Evolutionary conservation across 176 grass and related monocot genomes (phyloP).

Genomic region (Carex kokanica): DNA sequence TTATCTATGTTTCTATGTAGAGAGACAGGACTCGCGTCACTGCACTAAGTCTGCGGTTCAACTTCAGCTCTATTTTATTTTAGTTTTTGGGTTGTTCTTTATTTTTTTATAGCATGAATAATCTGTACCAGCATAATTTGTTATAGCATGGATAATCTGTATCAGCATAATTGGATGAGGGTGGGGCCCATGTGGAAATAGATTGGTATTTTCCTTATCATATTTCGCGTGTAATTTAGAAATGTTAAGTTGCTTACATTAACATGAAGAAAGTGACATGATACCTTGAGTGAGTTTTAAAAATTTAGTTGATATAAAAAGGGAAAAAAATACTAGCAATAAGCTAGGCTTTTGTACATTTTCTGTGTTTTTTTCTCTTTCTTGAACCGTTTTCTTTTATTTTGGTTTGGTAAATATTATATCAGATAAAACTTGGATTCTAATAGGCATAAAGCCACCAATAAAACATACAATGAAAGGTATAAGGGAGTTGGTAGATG

Average conservation of each 20-base stretch:
- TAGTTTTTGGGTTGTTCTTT: too few species aligned
- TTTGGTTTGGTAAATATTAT: not conserved
- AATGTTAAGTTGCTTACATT: not conserved
- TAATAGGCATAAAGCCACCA: not conserved
- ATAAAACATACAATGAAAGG: not conserved
- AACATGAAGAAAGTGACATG: not conserved
- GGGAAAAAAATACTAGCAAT: not conserved
- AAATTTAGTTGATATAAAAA: not conserved
- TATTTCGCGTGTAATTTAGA: not conserved
- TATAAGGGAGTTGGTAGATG: not conserved
- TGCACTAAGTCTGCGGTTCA: too few species aligned
- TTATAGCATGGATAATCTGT: too few species aligned
- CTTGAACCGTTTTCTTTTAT: not conserved
- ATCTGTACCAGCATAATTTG: too few species aligned
- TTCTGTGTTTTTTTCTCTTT: not conserved
- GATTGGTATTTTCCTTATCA: not conserved
- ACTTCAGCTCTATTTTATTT: too few species aligned
- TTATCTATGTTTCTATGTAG: too few species aligned
- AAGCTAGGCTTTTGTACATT: not conserved
- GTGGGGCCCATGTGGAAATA: not conserved
- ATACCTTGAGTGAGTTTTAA: not conserved
- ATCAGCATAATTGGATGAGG: not conserved
- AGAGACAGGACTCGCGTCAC: too few species aligned
- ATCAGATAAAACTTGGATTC: not conserved
- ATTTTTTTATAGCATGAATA: too few species aligned